Base-by-base conservation (phyloP, 306 rosid species). In the Geum urbanum region DNA sequence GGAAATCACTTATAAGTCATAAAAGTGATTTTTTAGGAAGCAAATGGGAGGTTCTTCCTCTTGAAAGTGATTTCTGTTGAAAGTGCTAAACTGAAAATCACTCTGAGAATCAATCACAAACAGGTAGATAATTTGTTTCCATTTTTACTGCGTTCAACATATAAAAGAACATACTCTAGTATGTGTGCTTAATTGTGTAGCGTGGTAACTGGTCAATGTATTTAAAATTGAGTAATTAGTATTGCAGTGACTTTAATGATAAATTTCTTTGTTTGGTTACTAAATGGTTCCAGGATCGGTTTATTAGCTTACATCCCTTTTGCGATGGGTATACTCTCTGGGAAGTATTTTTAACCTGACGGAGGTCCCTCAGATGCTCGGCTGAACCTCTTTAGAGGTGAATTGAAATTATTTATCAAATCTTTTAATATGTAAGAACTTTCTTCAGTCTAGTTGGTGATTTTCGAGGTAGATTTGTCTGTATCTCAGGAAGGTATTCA, bases 261-360 rank as follows among this genome's bases (percentile, higher is more conserved):
- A 27, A 43, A 0, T 43, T 12, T 75, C 37, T 24, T 35, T 22
- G 35, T 71, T 71, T 24, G 52, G 62, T 69, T 18, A 35, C 72
- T 73, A 69, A 48, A 63, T 4, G 32, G 78, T 81, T 76, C 84
- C 39, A 92, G 98, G 68, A 77, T 92, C 74, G 69, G 84, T 83
- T 79, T 92, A 78, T 77, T 92, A 83, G 97, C 98, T 45, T 92
- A 92, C 81, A 92, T 92, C 69, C 98, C 98, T 71, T 81, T 90
- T 63, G 96, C 98, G 75, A 92, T 90, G 98, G 98, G 98, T 46
- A 83, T 92, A 71, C 98, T 92, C 72, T 85, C 97, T 62, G 97
- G 98, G 79, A 92, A 92, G 81, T 92, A 92, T 71, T 81, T 83
- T 77, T 76, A 74, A 41, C 78, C 78, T 0, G 82, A 75, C 19